These are phyloP conservation scores for Citrullus colocynthis DNA, from an alignment of 306 rosid genomes.

Conservation along the genomic window DNA sequence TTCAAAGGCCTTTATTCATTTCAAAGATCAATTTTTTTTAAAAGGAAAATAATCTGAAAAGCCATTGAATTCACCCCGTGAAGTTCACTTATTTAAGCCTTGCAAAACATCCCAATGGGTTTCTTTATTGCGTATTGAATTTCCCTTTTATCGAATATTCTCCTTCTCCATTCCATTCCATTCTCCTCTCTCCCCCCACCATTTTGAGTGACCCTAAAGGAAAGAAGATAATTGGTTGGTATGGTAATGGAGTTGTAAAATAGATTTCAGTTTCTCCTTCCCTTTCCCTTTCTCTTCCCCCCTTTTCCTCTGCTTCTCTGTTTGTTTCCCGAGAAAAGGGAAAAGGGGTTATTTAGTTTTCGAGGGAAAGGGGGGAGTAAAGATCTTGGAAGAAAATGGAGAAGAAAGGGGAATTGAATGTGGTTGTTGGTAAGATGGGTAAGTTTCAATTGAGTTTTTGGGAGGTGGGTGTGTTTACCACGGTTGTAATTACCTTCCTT, in stretches of 20 bases:
- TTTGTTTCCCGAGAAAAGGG: conserved; percentile 14
- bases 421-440: not conserved
- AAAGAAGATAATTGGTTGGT: not conserved
- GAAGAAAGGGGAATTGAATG: conserved; percentile 19
- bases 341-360: not conserved
- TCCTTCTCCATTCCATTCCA: not conserved
- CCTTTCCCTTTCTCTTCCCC: not conserved
- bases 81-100: not conserved
- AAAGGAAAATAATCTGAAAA: not conserved
- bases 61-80: not conserved
- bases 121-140: not conserved
- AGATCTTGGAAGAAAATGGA: conserved; percentile 14
- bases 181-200: too few species aligned
- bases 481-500: conserved; percentile 43
- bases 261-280: not conserved
- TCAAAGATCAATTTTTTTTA: not conserved
- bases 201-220: conserved; percentile 8
- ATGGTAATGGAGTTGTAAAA: not conserved
- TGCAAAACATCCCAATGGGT: not conserved
- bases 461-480: conserved; percentile 56
- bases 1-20: not conserved
- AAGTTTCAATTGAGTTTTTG: conserved; percentile 47
- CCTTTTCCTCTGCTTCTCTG: not conserved
- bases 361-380: conserved; percentile 8
- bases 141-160: not conserved